Evolutionary conservation across 495 filamentous ascomycete species (phyloP).

Genomic region (Pseudoneurospora amorphoporcata): DNA sequence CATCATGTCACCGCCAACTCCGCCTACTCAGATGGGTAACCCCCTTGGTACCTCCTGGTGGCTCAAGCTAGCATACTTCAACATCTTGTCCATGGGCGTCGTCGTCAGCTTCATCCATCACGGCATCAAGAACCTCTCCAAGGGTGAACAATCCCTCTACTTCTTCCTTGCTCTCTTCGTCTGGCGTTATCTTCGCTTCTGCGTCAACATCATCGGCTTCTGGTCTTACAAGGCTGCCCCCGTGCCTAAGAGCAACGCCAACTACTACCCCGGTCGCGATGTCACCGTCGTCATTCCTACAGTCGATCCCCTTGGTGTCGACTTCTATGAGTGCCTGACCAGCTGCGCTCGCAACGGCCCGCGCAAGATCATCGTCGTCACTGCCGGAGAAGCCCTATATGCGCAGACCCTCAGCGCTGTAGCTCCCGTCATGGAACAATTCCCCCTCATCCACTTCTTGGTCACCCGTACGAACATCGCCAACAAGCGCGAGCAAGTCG

Average conservation of each 20-base stretch:
- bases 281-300: slow-evolving; percentile 48
- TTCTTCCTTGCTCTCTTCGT: slow-evolving; percentile 15
- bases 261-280: slow-evolving; percentile 27
- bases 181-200: slow-evolving; percentile 36
- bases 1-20: neutral
- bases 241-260: slow-evolving; percentile 18
- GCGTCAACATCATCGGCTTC: slow-evolving; percentile 36
- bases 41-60: neutral
- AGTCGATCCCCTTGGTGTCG: slow-evolving; percentile 25
- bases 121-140: neutral
- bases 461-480: slow-evolving; percentile 17
- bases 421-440: neutral
- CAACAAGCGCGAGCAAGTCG: slow-evolving; percentile 41
- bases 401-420: slow-evolving; percentile 5
- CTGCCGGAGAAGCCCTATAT: slow-evolving; percentile 16
- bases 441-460: slow-evolving; percentile 10
- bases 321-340: slow-evolving; percentile 25
- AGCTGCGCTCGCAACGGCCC: slow-evolving; percentile 24
- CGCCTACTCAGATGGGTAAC: neutral
- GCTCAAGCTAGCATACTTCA: neutral
- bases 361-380: slow-evolving; percentile 27
- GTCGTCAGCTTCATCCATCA: neutral
- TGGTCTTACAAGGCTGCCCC: slow-evolving; percentile 32
- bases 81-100: neutral
- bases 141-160: slow-evolving; percentile 2